Base-by-base conservation (phyloP, 441 rosid species). In the Theobroma grandiflorum region DNA sequence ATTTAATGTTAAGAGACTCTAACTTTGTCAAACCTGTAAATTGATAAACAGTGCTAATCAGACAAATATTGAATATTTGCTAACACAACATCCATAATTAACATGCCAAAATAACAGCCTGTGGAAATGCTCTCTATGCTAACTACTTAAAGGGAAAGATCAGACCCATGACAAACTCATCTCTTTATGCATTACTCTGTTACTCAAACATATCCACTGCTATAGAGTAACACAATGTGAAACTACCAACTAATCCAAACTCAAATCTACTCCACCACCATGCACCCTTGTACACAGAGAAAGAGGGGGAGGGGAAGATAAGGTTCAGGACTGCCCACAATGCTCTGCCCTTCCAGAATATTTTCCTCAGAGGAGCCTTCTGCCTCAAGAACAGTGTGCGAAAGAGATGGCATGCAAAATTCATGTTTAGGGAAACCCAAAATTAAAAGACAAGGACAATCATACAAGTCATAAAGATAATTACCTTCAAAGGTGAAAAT, bases 1-100 rank as follows among this genome's bases (percentile, higher is more conserved):
- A 94, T 78, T 88, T 93, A 72, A 91, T 80, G 83, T 89, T 90
- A 76, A 93, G 90, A 79, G 96, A 91, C 82, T 93, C 92, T 63
- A 94, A 80, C 83, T 87, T 91, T 47, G 83, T 79, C 80, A 94
- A 81, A 64, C 86, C 98, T 94, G 88, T 40, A 76, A 80, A 85
- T 73, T 55, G 7, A 73, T 73, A 35, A 72, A 73, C 37, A 73
- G 38, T 11, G 50, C 65, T 38, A 35, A 55, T 73, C 6, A 73
- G 76, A 52, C 65, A 73, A 55, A 73, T 38, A 57, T 38, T 12
- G 20, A 37, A 73, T 38, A 73, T 38, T 53, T 33, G 45, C 35
- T 15, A 0, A 43, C 10, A n/a, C 18, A 38, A 20, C 58, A 70
- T 70, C 26, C 63, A 59, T 40, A 63, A 53, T 37, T 0, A 61